phyloP scores from a whole-genome alignment of 805 yeast genomes.

The Kluyveromyces aestuarii region DNA sequence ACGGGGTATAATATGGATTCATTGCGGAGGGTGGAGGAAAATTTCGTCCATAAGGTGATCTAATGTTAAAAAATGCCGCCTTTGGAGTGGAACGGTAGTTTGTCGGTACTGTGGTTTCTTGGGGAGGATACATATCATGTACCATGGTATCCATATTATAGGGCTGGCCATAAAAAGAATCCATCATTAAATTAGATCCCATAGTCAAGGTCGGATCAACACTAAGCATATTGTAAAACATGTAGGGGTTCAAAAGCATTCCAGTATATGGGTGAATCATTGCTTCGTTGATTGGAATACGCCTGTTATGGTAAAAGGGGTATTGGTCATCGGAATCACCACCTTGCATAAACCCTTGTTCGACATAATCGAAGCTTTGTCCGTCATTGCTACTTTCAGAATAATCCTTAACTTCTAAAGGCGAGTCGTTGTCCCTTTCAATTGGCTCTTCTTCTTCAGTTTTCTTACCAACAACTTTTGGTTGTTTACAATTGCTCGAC shows the following conservation, averaged over 20 bases:
- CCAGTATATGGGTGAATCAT: constrained; percentile 2
- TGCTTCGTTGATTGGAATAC: constrained; percentile 1
- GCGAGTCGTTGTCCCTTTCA: background rate
- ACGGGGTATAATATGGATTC: constrained; percentile 2
- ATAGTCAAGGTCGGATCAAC: constrained; percentile 1
- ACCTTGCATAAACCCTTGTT: background rate
- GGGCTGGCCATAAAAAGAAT: constrained; percentile 1
- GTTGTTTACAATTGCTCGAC: background rate
- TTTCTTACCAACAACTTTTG: background rate
- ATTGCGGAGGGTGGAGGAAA: constrained; percentile 3
- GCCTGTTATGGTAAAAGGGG: background rate
- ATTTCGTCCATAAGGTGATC: constrained; percentile 2
- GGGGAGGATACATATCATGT: background rate
- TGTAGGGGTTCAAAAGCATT: constrained; percentile 2
- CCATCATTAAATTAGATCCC: background rate
- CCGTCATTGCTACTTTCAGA: background rate
- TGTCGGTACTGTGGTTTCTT: background rate
- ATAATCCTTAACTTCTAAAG: too few species aligned
- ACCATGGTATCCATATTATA: background rate
- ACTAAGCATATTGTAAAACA: constrained; percentile 1
- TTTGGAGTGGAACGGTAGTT: constrained; percentile 1
- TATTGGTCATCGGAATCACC: background rate
- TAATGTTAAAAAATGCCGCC: constrained; percentile 1
- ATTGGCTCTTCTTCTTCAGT: background rate
- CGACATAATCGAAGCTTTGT: background rate